Conservation (phyloP, 192 early-diverging fungal genomes). For the Funneliformis mosseae region DNA sequence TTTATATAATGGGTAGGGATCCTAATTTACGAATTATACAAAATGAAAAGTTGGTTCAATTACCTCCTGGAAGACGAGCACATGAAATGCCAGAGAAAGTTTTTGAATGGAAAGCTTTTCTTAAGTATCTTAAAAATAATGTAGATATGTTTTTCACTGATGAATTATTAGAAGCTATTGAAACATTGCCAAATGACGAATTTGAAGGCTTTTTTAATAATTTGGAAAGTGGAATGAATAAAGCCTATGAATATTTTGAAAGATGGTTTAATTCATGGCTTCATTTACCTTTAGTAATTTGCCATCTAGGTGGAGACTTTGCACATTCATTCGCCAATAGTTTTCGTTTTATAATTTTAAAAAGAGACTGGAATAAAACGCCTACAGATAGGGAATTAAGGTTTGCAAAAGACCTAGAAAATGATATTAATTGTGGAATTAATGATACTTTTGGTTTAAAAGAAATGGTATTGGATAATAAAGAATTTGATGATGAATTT, state of each 20-base stretch:
- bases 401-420: not conserved
- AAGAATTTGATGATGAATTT: not conserved
- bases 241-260: not conserved
- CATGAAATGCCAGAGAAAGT: conserved; percentile 17
- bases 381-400: not conserved
- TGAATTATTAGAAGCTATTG: not conserved
- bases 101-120: not conserved
- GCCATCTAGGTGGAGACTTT: not conserved
- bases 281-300: not conserved
- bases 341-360: not conserved
- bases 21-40: not conserved
- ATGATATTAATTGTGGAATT: not conserved
- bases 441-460: not conserved
- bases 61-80: not conserved
- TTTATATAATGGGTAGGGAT: not conserved
- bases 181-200: not conserved
- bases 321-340: not conserved
- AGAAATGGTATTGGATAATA: not conserved
- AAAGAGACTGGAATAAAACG: not conserved
- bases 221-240: conserved; percentile 14
- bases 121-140: not conserved
- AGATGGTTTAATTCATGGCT: not conserved
- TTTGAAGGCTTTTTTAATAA: not conserved
- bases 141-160: conserved; percentile 10
- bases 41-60: not conserved